Evolutionary conservation across 2,329 filamentous ascomycete genomes (phyloP).

Genomic region (Phyllosticta paracitricarpa): DNA sequence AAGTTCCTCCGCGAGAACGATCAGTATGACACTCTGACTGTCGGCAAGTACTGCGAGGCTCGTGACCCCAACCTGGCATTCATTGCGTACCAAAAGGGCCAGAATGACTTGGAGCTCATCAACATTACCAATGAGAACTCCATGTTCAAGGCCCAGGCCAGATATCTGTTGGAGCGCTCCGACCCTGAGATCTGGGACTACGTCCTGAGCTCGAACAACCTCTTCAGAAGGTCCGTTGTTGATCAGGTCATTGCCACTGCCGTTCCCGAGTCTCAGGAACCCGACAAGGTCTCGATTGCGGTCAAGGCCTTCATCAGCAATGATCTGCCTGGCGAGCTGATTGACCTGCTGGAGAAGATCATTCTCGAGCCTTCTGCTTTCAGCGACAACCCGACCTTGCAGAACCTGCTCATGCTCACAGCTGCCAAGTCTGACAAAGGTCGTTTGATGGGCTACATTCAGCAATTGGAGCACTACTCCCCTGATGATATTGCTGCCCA

Average conservation of each 20-base stretch:
- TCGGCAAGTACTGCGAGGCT: conserved; percentile 99
- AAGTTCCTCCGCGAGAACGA: conserved; percentile 97
- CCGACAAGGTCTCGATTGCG: conserved; percentile 87
- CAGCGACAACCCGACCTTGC: conserved; percentile 92
- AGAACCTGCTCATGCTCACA: conserved; percentile 93
- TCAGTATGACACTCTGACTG: conserved; percentile 80
- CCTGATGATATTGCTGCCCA: conserved; percentile 86
- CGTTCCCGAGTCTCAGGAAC: conserved; percentile 84
- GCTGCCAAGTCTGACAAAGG: conserved; percentile 94
- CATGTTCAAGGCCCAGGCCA: conserved; percentile 98
- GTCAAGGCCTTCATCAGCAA: conserved; percentile 87
- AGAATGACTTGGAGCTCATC: conserved; percentile 94
- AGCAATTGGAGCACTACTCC: conserved; percentile 79
- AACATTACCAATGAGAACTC: conserved; percentile 98
- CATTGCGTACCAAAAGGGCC: conserved; percentile 91
- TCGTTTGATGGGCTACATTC: conserved; percentile 92
- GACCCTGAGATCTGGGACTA: conserved; percentile 90
- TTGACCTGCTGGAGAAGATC: conserved; percentile 97
- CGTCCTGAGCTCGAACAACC: conserved; percentile 90
- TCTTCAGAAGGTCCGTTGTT: conserved; percentile 84
- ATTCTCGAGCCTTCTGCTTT: conserved; percentile 98
- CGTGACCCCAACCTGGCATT: conserved; percentile 91
- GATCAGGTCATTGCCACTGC: conserved; percentile 95
- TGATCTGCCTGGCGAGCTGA: conserved; percentile 86
- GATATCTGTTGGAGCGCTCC: conserved; percentile 84